Base-by-base conservation (phyloP, 139 green algal genomes). In the Spirogloea muscicola region DNA sequence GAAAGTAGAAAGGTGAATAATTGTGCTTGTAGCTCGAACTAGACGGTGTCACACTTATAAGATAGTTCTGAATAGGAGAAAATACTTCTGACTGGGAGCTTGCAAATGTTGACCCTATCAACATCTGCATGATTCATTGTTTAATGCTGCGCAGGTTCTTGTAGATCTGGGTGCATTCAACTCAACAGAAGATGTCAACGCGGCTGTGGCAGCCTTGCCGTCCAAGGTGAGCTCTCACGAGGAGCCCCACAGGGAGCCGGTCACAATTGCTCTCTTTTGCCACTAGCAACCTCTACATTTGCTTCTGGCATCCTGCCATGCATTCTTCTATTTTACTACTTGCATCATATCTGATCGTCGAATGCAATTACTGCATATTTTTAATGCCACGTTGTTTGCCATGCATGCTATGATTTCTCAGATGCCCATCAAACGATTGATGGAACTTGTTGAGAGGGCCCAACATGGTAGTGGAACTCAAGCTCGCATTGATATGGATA, bases 401-500 rank as follows among this genome's bases (percentile, higher is more conserved):
- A 25, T 68, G 5, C 18, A 25, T 13, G 31, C 36, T 62, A 72
- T 57, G 34, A 18, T n/a, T 2, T 72, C 36, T 58, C 62, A 72
- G 31, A 85, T 96, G 66, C 87, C 94, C 41, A 92, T 99, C 72
- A 99, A 99, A 87, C 88, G 89, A 60, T 84, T 99, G 66, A 85
- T 99, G 58, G 85, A 97, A 84, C 90, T 97, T 80, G 29, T 98
- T 3, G 94, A 98, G 85, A 90, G 97, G 85, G 94, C 94, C 1
- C 46, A 61, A 37, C 83, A 87, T 40, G 63, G 71, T n/a, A n/a
- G n/a, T n/a, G n/a, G n/a, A n/a, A n/a, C n/a, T n/a, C n/a, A n/a
- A n/a, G n/a, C n/a, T n/a, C n/a, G n/a, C n/a, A n/a, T n/a, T n/a
- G n/a, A n/a, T n/a, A n/a, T n/a, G n/a, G n/a, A n/a, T n/a, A n/a